Evolutionary conservation across 495 filamentous ascomycete genomes (phyloP).

Genomic region (Hypoxylon rickii): DNA sequence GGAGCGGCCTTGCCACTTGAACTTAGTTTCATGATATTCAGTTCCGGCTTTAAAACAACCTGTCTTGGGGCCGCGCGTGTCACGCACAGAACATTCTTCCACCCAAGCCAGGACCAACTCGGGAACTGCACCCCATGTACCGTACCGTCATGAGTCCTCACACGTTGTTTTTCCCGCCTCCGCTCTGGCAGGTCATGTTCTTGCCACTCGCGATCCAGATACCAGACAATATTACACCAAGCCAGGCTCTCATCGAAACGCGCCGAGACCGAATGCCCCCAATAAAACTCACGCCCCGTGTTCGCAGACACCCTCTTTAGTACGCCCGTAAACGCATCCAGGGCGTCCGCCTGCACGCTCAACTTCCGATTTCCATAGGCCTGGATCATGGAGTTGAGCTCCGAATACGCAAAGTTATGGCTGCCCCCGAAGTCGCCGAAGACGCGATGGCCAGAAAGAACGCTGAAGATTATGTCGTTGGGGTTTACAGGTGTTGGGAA

Average conservation of each 20-base stretch:
- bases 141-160: constrained; percentile 3
- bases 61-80: constrained; percentile 11
- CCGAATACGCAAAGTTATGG: constrained; percentile 16
- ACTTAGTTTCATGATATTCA: constrained; percentile 16
- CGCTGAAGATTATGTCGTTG: constrained; percentile 5
- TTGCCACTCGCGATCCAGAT: neutral
- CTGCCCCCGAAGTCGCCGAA: constrained; percentile 22
- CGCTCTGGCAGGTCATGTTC: neutral
- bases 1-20: constrained; percentile 1
- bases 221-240: constrained; percentile 14
- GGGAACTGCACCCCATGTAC: constrained; percentile 13
- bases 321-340: constrained; percentile 28
- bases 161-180: constrained; percentile 5
- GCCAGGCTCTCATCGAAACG: constrained; percentile 17
- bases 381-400: constrained; percentile 6
- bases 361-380: constrained; percentile 13
- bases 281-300: constrained; percentile 21
- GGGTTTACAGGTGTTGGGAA: constrained; percentile 14
- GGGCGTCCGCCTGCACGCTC: constrained; percentile 3
- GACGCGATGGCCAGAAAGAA: constrained; percentile 13
- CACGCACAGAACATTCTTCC: constrained; percentile 11
- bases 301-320: constrained; percentile 6
- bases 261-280: constrained; percentile 21
- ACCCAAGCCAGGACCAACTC: constrained; percentile 29
- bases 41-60: constrained; percentile 13